Base-by-base conservation (phyloP, 305 asterid genomes). In the Fraxinus ornus region DNA sequence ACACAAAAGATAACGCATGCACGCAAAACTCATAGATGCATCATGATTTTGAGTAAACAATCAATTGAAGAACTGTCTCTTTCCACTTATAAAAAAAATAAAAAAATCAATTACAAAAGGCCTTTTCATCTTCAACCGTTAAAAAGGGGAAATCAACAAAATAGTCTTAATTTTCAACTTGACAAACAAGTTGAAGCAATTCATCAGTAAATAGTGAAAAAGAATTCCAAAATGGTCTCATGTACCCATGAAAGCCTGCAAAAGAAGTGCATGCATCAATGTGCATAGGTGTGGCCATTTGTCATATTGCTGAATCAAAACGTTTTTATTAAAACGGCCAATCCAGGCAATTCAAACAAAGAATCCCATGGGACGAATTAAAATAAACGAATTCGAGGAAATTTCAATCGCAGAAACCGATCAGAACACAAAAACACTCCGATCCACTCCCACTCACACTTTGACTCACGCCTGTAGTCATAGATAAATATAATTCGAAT, bases 361-460 rank as follows among this genome's bases (percentile, higher is more conserved):
- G 71, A 19, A 49, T 72, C 17, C 79, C n/a, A 76, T 76, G 76
- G 24, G 28, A 36, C 79, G 32, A 81, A 39, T 26, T 83, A 77
- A 78, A 85, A 75, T 35, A 68, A 80, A 81, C 75, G 1, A 80
- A 74, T 28, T 36, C 66, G 66, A 49, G 3, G 80, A 24, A 77
- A 76, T 49, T 24, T 12, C 77, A 77, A 41, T 47, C 76, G 74
- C 19, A 30, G 7, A 79, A 32, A 41, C 28, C 80, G 41, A 87
- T 83, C 77, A 80, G 47, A 26, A 52, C 82, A 78, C 79, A 15
- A 41, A 37, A 81, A 26, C 41, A 80, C 13, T 39, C 68, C 62
- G 77, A 84, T 81, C 87, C 79, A 80, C 88, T 75, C 68, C 30
- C 47, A 60, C 85, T 57, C 60, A 71, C 68, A 79, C 66, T 49